Evolutionary conservation across 768 basidiomycete genomes (phyloP), one percentile per base, ranked within the genome.

Genomic region (Leccinellum albellum): DNA sequence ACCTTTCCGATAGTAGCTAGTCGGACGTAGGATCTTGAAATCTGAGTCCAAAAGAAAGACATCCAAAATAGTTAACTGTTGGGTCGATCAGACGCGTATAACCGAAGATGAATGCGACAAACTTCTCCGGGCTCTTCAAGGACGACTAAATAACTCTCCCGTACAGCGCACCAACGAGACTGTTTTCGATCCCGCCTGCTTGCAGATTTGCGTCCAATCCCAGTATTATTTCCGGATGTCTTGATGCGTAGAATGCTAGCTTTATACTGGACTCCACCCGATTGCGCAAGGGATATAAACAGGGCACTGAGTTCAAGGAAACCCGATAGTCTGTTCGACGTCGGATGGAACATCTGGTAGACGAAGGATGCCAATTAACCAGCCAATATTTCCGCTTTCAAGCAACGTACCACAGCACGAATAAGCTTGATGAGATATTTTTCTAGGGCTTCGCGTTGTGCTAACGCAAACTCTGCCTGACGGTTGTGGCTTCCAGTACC

Each of bases 231-330:
- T 28, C 81, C 78, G 31, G 74, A 73, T 2, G 79, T 70, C 58
- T 86, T 81, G 13, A 90, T 78, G 61, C 78, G 75, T 17, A 99
- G 74, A 66, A 83, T 89, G 1, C 97, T 96, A 8, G 89, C 94
- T 74, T 99, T 99, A 62, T 89, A 89, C 67, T 98, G 96, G 23
- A 82, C 75, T 6, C 94, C 94, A 10, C 94, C 95, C 2, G 84
- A 81, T 51, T 81, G 81, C 0, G 94, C 91, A 20, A 94, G 80
- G 10, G 83, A 69, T 56, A 98, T 83, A 9, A 89, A 95, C 26
- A 98, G 76, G 1, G 95, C 86, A 45, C 91, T 94, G 45, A 98
- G 80, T 71, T 99, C 97, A 48, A 99, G 80, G 73, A 98, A 99
- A 6, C 86, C 86, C 42, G 88, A 86, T 0, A 99, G 74, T 32